Evolutionary conservation across 768 basidiomycete genomes (phyloP), one percentile per base, ranked within the genome.

Genomic region (Leccinum obscurum): DNA sequence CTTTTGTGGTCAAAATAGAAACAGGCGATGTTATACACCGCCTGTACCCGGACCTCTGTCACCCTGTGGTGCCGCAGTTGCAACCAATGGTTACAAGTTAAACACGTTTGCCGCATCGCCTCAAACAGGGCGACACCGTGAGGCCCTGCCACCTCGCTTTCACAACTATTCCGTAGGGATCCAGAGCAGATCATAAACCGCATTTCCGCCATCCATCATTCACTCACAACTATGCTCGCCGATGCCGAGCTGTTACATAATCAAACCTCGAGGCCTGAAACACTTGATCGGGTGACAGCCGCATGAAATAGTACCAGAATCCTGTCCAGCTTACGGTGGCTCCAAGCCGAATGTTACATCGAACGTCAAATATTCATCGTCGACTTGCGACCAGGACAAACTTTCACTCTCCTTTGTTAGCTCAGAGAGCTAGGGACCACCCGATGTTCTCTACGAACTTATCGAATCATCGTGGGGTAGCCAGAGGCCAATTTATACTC

Each of bases 21-120:
- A 70, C 59, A 48, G 71, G 72, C 71, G 73, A 65, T 74, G 73
- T 67, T 72, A 70, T 72, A 71, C 74, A 74, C 74, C 22, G 69
- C 72, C 61, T 55, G 24, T 10, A 28, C 4, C 20, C 2, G 62
- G 74, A 76, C 73, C 73, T 61, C 73, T 58, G 69, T 24, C 73
- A 74, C 73, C 65, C 57, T 28, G 28, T 46, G 5, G 44, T 46
- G 44, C 44, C 41, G 44, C 44, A 46, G 44, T 22, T 20, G 11
- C 20, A 20, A 46, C 44, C 9, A 4, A n/a, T 41, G 17, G 39
- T 41, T 17, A 17, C 39, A 41, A 41, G 8, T 41, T 41, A 1
- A 4, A 41, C 39, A 17, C 39, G 8, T 41, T 41, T 46, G 6
- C 11, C 44, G 44, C 44, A 46, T 46, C 20, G 44, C 44, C n/a